Base-by-base conservation (phyloP, 106 monocot genomes). In the Dioscorea zingiberensis region DNA sequence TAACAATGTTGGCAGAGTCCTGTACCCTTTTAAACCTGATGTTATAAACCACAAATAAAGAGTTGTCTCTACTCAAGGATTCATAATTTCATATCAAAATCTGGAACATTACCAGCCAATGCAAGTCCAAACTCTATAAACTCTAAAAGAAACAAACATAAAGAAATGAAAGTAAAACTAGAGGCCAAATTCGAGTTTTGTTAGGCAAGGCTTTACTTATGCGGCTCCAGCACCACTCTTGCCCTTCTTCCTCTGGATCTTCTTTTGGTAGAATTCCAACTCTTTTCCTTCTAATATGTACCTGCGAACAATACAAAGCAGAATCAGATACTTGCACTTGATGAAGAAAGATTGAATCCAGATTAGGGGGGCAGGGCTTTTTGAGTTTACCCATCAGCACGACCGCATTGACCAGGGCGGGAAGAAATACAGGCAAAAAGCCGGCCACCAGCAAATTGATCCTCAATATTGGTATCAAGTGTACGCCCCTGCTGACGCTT, bases 391-490 rank as follows among this genome's bases (percentile, higher is more conserved):
- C 80, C 80, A 61, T 80, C 80, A 17, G 80, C 66, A 25, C 80
- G 30, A 54, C 80, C 80, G 17, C 80, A 80, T 46, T 81, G 81
- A 15, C 81, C 81, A 19, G 81, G 81, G 58, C 81, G 75, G 26
- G 73, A 71, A 38, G 84, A 84, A 51, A 88, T 88, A 54, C 74
- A 71, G 25, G 88, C 88, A 25, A 88, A 27, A 14, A 88, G 27
- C 60, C 88, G 70, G 1, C 88, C 84, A 67, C 81, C 46, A 28
- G 71, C 62, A 47, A 88, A 88, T 47, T 88, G 88, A 58, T 84
- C 88, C 72, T 88, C 88, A 27, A 88, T 84, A 27, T 88, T 78
- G 25, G 76, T 1, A 21, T 88, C 88, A 24, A 88, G 88, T 4
- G 63, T 81, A 10, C 88, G 80, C 3, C 67, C 88, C 54, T 80